phyloP scores from a whole-genome alignment of 768 basidiomycete species.

The Termitomyces sp. region DNA sequence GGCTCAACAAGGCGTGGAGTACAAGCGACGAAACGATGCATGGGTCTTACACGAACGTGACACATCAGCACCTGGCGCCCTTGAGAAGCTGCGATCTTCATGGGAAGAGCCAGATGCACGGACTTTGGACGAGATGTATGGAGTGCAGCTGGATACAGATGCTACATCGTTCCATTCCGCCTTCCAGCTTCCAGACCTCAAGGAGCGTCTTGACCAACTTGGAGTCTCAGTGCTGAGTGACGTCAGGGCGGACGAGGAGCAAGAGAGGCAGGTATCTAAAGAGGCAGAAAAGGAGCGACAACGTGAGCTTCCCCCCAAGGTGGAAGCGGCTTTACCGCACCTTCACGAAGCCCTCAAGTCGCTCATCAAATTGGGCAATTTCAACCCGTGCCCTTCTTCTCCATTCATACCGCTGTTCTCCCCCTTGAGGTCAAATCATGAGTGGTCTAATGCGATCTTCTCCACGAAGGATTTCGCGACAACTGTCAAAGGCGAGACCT shows the following conservation, averaged over 20 bases:
- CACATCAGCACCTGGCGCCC: constrained; percentile 2
- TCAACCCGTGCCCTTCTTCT: not conserved
- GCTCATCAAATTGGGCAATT: not conserved
- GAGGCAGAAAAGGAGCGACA: constrained; percentile 34
- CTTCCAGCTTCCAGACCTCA: constrained; percentile 14
- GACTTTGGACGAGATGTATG: constrained; percentile 31
- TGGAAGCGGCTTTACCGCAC: not conserved
- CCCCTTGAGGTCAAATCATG: constrained; percentile 4
- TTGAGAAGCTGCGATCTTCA: constrained; percentile 11
- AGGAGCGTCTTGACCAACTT: constrained; percentile 18
- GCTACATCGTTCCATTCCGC: not conserved
- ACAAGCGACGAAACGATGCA: constrained; percentile 19
- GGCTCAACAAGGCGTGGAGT: constrained; percentile 32
- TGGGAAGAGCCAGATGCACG: constrained; percentile 38
- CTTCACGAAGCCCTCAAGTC: not conserved
- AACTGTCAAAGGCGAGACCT: constrained; percentile 17
- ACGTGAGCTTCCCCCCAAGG: not conserved
- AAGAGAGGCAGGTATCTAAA: constrained; percentile 40
- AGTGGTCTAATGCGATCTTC: constrained; percentile 19
- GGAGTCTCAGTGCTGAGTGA: constrained; percentile 18
- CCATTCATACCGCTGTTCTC: not conserved
- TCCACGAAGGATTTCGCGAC: constrained; percentile 28
- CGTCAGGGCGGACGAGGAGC: constrained; percentile 35
- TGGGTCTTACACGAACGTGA: constrained; percentile 6
- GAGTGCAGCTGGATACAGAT: constrained; percentile 16